Evolutionary conservation across 257 asterid species (phyloP).

Genomic region (Penstemon newberryi): DNA sequence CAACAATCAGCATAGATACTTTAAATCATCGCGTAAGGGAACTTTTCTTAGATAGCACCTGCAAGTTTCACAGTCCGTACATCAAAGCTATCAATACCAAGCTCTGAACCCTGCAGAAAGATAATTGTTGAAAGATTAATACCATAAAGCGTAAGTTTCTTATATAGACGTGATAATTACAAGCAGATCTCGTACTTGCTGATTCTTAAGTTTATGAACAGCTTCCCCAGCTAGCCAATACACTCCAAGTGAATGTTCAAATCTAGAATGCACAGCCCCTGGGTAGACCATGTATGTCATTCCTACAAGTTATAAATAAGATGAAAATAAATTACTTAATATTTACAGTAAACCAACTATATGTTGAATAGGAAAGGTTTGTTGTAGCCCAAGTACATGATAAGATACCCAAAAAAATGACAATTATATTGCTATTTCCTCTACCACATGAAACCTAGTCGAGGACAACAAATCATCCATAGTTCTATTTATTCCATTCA

Average conservation of each 20-base stretch:
- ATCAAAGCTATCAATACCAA: slow-evolving; percentile 80
- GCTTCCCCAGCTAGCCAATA: slow-evolving; percentile 93
- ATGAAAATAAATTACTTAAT: neutral
- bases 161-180: slow-evolving; percentile 15
- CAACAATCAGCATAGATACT: slow-evolving; percentile 23
- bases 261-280: slow-evolving; percentile 86
- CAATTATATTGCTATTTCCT: neutral
- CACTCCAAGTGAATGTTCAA: slow-evolving; percentile 93
- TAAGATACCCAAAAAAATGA: slow-evolving; percentile 13
- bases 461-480: neutral
- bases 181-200: slow-evolving; percentile 54
- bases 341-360: neutral
- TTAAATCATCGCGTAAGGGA: slow-evolving; percentile 14
- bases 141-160: slow-evolving; percentile 1
- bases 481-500: slow-evolving; percentile 7
- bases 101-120: slow-evolving; percentile 76
- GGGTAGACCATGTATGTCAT: slow-evolving; percentile 87
- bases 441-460: neutral
- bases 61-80: slow-evolving; percentile 85
- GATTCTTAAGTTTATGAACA: slow-evolving; percentile 63
- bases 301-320: slow-evolving; percentile 45
- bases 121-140: slow-evolving; percentile 8
- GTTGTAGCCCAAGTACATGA: too few species aligned
- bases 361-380: neutral
- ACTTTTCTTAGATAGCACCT: slow-evolving; percentile 41